Base-by-base conservation (phyloP, 345 rosid genomes). In the Salix viminalis region DNA sequence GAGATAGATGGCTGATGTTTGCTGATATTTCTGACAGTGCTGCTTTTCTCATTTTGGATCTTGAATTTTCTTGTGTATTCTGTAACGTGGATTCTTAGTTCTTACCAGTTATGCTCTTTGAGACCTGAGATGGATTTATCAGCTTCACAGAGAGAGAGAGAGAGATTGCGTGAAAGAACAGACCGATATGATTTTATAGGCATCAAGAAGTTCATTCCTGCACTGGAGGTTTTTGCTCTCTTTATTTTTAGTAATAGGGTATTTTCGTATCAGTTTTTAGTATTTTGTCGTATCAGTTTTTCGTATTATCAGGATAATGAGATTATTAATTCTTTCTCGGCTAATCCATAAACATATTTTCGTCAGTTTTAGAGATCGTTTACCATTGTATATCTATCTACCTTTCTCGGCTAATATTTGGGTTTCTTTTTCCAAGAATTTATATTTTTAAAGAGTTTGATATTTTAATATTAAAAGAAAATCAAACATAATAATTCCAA, bases 131-230 rank as follows among this genome's bases (percentile, higher is more conserved):
- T 5, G 28, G 69, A 14, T 67, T 14, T 58, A 23, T 10, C 11
- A 48, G 78, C 30, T 77, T 2, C 62, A 71, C 26, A 37, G 4
- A 67, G 18, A 11, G 14, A 36, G 54, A 78, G 75, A 64, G 48
- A 50, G 36, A 18, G 60, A 46, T 80, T 66, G 83, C 83, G 36
- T 77, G 77, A 5, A 9, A 70, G 36, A 5, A 21, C 3, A 76
- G 78, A 46, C 26, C 56, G 67, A 42, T 36, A 37, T 69, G 50
- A 34, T 76, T 79, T 44, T 66, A 79, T 74, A 61, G 79, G 62
- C 69, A 65, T 28, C n/a, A 62, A 72, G 77, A 64, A 73, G 73
- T 61, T 71, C 67, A 78, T 78, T 69, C 79, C 71, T 76, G 83
- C 81, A 70, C 54, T 16, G 10, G 52, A 76, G 81, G 76, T 65